These are phyloP conservation scores for Acacia crassicarpa DNA, from an alignment of 306 rosid species.

Conservation along the genomic window DNA sequence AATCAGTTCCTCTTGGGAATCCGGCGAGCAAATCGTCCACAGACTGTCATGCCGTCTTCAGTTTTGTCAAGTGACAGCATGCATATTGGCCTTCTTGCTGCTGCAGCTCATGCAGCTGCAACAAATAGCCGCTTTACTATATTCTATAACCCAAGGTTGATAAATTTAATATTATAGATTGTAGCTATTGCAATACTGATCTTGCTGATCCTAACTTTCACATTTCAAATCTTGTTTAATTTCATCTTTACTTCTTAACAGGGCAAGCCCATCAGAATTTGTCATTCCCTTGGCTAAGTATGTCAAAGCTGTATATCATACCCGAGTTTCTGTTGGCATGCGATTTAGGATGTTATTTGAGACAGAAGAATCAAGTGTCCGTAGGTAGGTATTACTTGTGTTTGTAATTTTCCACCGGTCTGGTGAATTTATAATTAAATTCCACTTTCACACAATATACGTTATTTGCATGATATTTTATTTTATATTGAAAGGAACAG, in stretches of 20 bases:
- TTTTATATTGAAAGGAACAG: neutral
- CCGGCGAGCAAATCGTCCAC: slow-evolving; percentile 69
- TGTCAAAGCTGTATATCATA: slow-evolving; percentile 69
- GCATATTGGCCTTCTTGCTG: slow-evolving; percentile 89
- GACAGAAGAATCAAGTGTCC: slow-evolving; percentile 82
- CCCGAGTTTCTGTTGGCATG: slow-evolving; percentile 76
- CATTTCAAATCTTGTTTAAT: neutral
- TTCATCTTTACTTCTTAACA: neutral
- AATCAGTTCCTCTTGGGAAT: slow-evolving; percentile 44
- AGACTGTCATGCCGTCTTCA: slow-evolving; percentile 74
- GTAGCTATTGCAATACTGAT: neutral
- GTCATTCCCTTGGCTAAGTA: slow-evolving; percentile 68
- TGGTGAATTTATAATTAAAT: neutral
- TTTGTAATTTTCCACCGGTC: neutral
- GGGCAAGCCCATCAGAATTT: slow-evolving; percentile 20
- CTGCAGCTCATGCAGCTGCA: slow-evolving; percentile 32
- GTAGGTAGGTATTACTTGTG: slow-evolving; percentile 46
- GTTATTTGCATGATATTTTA: neutral
- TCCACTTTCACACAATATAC: neutral
- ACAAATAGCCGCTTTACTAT: slow-evolving; percentile 50
- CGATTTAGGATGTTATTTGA: slow-evolving; percentile 83
- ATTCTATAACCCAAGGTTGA: slow-evolving; percentile 7
- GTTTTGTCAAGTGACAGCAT: slow-evolving; percentile 82
- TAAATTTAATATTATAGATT: neutral
- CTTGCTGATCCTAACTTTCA: neutral